Evolutionary conservation across 1,284 basidiomycete genomes (phyloP), one percentile per base, ranked within the genome.

Genomic region (Ceratobasidium papillatum): DNA sequence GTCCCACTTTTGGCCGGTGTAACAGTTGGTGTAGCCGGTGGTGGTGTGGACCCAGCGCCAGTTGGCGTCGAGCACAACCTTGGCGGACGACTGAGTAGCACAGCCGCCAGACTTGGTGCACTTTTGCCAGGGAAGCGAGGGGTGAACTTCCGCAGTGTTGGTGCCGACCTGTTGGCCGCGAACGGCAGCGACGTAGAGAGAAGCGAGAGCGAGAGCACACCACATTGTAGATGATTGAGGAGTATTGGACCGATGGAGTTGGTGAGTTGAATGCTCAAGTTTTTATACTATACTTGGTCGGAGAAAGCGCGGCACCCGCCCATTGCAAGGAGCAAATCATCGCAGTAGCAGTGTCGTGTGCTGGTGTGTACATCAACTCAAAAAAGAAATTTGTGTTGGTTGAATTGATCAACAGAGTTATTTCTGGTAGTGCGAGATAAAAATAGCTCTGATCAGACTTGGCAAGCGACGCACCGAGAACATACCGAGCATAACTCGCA

Each of bases 1-100:
- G 59, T 75, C 65, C 77, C 77, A 77, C 17, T 25, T 52, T 54
- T 76, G 75, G 41, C 87, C 87, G 75, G 85, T 87, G 81, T 87
- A 87, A 82, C 87, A 88, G 82, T 88, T 75, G 66, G 74, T 75
- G 49, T 38, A 75, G 19, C 62, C 62, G 22, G 47, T 32, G 14
- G 73, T 76, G 38, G 65, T 52, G 69, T 76, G 76, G 43, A 74
- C 56, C 76, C 76, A 77, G 56, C 76, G 75, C 75, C 75, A 77
- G 76, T 77, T 77, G 62, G 76, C 71, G 61, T 77, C 76, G 47
- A 77, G 76, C 56, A 62, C 56, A 41, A 77, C 51, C 36, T 56
- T 63, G 52, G 64, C 75, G 22, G 56, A 27, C 0, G 69, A 59
- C 32, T 58, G 49, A 34, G 72, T 64, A 8, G 49, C 62, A 59